Base-by-base conservation (phyloP, 2,329 filamentous ascomycete species). In the Phialophora expanda region DNA sequence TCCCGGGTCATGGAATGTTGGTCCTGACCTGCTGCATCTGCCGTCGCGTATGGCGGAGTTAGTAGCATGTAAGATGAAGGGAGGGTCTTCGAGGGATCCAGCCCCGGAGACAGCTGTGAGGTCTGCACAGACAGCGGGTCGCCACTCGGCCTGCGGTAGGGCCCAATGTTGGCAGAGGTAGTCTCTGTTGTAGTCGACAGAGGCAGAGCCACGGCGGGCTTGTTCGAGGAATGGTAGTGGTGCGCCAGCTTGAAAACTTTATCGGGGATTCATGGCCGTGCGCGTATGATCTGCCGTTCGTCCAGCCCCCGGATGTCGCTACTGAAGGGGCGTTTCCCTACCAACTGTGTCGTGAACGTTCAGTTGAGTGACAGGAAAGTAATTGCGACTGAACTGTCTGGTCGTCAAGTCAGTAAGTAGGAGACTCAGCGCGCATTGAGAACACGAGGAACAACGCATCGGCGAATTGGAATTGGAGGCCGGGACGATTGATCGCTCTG, bases 241-340 rank as follows among this genome's bases (percentile, higher is more conserved):
- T 62, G 61, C 63, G 69, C 69, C 69, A 71, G 64, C 55, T 71
- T 71, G 69, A 66, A 61, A 30, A 11, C 44, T 56, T 66, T 56
- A 56, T 44, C 34, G 56, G 28, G 57, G 12, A 24, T n/a, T 64
- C 61, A 62, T 63, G 46, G 56, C 57, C 62, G 7, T 30, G 44
- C 9, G 57, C 20, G 41, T 20, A 34, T 26, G 56, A 32, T n/a
- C 5, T 55, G n/a, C 8, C 8, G 28, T 30, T 28, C 53, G 53
- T 28, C 24, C 24, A 34, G 32, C 32, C 50, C 55, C 34, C 14
- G 46, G 24, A 26, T 17, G 22, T 30, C 44, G 26, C 12, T 17
- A 22, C 8, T 41, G 20, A 24, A 30, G 22, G 26, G 22, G 46
- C 32, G 30, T 53, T 34, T 28, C 32, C 20, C n/a, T n/a, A 22